phyloP scores from a whole-genome alignment of 2,329 filamentous ascomycete genomes.

The Talaromyces sp. region DNA sequence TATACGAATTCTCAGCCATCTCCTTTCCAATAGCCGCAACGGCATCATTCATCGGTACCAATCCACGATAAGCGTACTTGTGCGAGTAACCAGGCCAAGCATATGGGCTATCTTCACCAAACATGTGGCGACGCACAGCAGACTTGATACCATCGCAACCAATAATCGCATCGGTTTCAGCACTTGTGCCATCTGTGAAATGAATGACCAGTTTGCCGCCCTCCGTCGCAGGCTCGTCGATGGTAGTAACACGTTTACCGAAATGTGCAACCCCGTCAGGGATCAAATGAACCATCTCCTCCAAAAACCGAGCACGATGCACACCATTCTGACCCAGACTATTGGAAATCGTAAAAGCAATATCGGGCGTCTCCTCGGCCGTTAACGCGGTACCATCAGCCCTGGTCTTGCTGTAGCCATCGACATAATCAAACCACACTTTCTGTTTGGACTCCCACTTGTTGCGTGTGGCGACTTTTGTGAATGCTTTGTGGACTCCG shows the following conservation, averaged over 20 bases:
- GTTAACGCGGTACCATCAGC: not conserved
- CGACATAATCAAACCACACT: slow-evolving; percentile 11
- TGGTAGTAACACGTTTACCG: slow-evolving; percentile 1
- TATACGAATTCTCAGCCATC: slow-evolving; percentile 19
- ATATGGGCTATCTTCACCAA: slow-evolving; percentile 7
- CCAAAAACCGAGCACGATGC: slow-evolving; percentile 17
- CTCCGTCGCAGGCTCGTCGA: not conserved
- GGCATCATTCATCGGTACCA: slow-evolving; percentile 24
- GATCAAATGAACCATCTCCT: slow-evolving; percentile 15
- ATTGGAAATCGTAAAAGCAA: not conserved
- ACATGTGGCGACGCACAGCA: slow-evolving; percentile 14
- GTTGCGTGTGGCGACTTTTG: slow-evolving; percentile 13
- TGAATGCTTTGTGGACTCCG: slow-evolving; percentile 9
- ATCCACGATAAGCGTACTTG: slow-evolving; percentile 29
- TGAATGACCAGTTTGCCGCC: slow-evolving; percentile 14
- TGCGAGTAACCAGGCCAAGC: slow-evolving; percentile 23
- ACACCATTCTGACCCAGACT: slow-evolving; percentile 11
- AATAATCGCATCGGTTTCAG: slow-evolving; percentile 23
- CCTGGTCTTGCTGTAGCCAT: slow-evolving; percentile 1
- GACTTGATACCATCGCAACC: slow-evolving; percentile 28
- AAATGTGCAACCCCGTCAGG: slow-evolving; percentile 10
- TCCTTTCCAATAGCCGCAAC: slow-evolving; percentile 10
- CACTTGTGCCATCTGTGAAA: slow-evolving; percentile 17
- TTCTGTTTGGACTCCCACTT: slow-evolving; percentile 10
- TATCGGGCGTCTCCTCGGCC: not conserved